A percentile compares a stretch with the other conserved stretches of the same genome.
Conservation (phyloP, 1,284 basidiomycete species). For the Rhizoctonia solani region DNA sequence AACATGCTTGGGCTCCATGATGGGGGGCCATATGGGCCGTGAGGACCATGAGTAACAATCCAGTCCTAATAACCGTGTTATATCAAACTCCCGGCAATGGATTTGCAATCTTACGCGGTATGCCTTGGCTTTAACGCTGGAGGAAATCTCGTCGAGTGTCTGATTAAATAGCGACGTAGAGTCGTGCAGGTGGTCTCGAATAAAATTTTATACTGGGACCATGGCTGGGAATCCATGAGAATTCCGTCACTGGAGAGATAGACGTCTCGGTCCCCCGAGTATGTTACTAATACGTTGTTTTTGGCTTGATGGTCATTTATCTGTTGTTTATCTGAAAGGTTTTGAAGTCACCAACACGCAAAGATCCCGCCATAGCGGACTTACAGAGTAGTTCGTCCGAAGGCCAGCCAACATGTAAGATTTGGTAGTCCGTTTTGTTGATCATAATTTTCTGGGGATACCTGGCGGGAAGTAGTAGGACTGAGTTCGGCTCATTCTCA, state of each 20-base stretch:
- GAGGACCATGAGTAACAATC: constrained; percentile 2
- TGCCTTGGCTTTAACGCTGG: background rate
- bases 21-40: background rate
- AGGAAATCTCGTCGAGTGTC: background rate
- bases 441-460: background rate
- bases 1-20: background rate
- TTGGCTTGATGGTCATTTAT: background rate
- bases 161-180: background rate
- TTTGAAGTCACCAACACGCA: background rate
- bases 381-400: background rate
- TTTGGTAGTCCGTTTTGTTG: background rate
- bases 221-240: background rate
- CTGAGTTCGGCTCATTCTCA: too few species aligned
- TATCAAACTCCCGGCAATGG: background rate
- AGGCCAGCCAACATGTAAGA: constrained; percentile 20
- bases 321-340: background rate
- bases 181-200: background rate
- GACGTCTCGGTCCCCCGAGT: background rate
- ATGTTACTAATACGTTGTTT: background rate
- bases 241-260: background rate
- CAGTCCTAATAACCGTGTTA: background rate
- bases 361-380: background rate
- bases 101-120: background rate
- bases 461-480: too few species aligned
- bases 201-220: background rate